A percentile compares a stretch with the other conserved stretches of the same genome.
phyloP scores from a whole-genome alignment of 306 rosid species.

The Pyrus bretschneideri region DNA sequence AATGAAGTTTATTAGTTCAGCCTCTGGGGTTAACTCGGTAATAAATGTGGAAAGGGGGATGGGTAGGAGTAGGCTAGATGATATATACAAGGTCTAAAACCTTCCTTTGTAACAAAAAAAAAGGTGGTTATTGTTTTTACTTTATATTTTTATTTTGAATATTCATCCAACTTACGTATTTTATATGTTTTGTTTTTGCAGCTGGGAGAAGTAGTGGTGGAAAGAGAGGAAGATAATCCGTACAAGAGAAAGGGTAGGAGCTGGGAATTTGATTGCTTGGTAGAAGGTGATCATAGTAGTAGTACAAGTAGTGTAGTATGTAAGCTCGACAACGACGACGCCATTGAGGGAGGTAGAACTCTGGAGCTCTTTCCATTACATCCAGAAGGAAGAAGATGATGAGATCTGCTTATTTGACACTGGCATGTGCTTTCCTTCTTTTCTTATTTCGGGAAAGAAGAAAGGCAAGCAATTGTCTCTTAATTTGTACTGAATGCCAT shows the following conservation, averaged over 20 bases:
- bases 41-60: background rate
- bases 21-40: background rate
- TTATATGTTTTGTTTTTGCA: slow-evolving; percentile 6
- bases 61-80: background rate
- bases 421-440: background rate
- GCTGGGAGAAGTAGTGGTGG: slow-evolving; percentile 36
- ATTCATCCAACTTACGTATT: background rate
- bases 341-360: slow-evolving; percentile 57
- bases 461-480: slow-evolving; percentile 47
- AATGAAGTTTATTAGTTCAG: background rate
- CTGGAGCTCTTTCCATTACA: slow-evolving; percentile 88
- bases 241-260: slow-evolving; percentile 66
- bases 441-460: slow-evolving; percentile 69
- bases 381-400: slow-evolving; percentile 63
- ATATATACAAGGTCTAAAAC: background rate
- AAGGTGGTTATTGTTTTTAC: background rate
- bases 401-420: slow-evolving; percentile 4
- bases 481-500: slow-evolving; percentile 34
- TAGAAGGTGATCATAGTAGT: slow-evolving; percentile 25
- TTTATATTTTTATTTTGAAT: background rate
- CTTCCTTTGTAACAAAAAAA: background rate
- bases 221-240: slow-evolving; percentile 63
- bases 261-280: slow-evolving; percentile 65
- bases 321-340: slow-evolving; percentile 6
- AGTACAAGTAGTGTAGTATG: background rate